phyloP scores from a whole-genome alignment of 2,329 filamentous ascomycete species.

The Hypoxylon sp. region DNA sequence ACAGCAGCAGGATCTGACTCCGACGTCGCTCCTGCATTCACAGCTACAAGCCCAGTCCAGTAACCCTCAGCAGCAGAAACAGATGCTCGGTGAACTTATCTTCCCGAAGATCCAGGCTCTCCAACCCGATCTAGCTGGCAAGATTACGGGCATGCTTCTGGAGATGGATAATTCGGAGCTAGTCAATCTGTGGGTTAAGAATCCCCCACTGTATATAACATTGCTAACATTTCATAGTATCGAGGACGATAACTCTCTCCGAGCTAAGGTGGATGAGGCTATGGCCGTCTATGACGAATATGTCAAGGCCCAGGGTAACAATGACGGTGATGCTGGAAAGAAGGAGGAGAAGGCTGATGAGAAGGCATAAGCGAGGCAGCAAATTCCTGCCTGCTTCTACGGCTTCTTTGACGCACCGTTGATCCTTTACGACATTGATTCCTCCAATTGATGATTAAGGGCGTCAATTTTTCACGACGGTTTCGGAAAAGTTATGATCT shows the following conservation, averaged over 20 bases:
- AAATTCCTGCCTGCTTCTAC: constrained; percentile 16
- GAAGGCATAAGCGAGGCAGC: constrained; percentile 62
- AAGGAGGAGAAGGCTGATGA: constrained; percentile 69
- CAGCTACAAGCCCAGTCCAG: constrained; percentile 67
- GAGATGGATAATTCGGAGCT: constrained; percentile 99
- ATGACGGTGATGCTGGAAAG: constrained; percentile 57
- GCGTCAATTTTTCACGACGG: constrained; percentile 47
- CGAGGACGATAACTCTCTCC: constrained; percentile 88
- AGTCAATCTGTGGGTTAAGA: constrained; percentile 86
- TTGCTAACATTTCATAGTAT: constrained; percentile 71
- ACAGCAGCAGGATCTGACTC: constrained; percentile 58
- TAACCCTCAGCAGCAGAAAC: constrained; percentile 88
- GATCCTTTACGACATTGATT: constrained; percentile 36
- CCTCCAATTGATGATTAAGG: constrained; percentile 38
- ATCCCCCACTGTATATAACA: not conserved
- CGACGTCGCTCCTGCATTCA: constrained; percentile 65
- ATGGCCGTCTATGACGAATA: constrained; percentile 99
- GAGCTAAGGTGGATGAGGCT: constrained; percentile 97
- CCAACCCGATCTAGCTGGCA: constrained; percentile 95
- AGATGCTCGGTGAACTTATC: constrained; percentile 96
- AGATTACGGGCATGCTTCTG: constrained; percentile 99
- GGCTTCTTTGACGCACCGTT: constrained; percentile 30
- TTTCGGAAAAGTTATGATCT: constrained; percentile 56
- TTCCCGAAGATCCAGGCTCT: constrained; percentile 98
- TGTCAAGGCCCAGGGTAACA: constrained; percentile 81